Conservation (phyloP, 371 early-diverging fungal species). For the Mucor piriformis region DNA sequence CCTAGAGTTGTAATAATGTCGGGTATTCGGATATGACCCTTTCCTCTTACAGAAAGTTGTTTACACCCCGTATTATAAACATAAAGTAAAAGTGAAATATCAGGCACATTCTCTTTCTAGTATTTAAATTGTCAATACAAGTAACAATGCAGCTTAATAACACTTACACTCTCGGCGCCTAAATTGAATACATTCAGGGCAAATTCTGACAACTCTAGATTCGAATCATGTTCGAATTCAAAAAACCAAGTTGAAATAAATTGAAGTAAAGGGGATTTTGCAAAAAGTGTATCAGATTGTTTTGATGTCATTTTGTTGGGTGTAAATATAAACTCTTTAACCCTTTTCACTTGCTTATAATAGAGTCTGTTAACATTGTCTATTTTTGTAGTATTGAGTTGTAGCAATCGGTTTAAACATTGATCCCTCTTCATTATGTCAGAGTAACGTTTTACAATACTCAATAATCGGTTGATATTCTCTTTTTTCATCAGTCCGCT, state of each 20-base stretch:
- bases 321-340: conserved; percentile 2
- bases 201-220: background rate
- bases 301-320: background rate
- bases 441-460: background rate
- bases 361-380: background rate
- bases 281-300: conserved; percentile 1
- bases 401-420: conserved; percentile 1
- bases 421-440: background rate
- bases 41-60: conserved; percentile 1
- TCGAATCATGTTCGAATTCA: conserved; percentile 9
- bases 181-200: background rate
- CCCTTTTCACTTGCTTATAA: background rate
- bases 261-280: background rate
- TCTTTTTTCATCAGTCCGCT: background rate
- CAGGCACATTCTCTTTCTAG: background rate
- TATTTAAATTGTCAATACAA: background rate
- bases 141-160: background rate
- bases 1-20: conserved; percentile 18
- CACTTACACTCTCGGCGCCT: background rate
- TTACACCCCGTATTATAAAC: conserved; percentile 13
- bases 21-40: conserved; percentile 8
- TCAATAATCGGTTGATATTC: background rate
- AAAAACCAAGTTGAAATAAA: conserved; percentile 16
- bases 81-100: conserved; percentile 11
- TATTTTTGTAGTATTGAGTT: background rate